Base-by-base conservation (phyloP, 2,329 filamentous ascomycete species). In the Aspergillus eucalypticola region DNA sequence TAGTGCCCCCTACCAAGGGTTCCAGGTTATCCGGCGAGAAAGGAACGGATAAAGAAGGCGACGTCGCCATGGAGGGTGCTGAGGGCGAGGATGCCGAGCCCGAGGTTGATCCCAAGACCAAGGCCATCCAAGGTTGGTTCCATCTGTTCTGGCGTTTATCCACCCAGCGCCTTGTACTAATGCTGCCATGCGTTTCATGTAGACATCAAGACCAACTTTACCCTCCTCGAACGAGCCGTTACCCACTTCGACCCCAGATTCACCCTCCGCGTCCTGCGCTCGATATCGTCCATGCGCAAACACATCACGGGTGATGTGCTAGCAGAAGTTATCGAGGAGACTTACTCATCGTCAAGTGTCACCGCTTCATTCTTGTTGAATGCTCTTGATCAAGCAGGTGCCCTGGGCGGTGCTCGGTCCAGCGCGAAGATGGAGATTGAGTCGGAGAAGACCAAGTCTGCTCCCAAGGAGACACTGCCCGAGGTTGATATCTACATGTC, bases 191-290 rank as follows among this genome's bases (percentile, higher is more conserved):
- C 49, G 11, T 29, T 27, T 15, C 53, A 61, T 59, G 41, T 74
- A 98, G 95, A 97, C 78, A 96, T 99, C 81, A 95, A 93, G 80
- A 89, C 86, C 83, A 97, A 96, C 80, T 97, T 97, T 75, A 86
- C 87, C 55, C 85, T 99, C 66, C 85, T 99, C 73, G 93, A 97
- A 73, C 90, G 92, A 72, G 95, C 93, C 67, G 94, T 99, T 66
- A 84, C 88, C 66, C 87, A 96, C 70, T 99, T 98, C 77, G 95
- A 99, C 79, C 88, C 93, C 61, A 89, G 95, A 82, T 99, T 97
- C 80, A 92, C 94, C 59, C 89, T 99, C 65, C 88, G 95, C 74
- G 95, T 95, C 63, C 86, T 99, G 65, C 90, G 95, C 71, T 96
- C 93, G 69, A 96, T 98, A 80, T 96, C 95, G 42, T 93, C 92